phyloP scores from a whole-genome alignment of 352 stramenopile genomes.

The Pythium phragmiticola region DNA sequence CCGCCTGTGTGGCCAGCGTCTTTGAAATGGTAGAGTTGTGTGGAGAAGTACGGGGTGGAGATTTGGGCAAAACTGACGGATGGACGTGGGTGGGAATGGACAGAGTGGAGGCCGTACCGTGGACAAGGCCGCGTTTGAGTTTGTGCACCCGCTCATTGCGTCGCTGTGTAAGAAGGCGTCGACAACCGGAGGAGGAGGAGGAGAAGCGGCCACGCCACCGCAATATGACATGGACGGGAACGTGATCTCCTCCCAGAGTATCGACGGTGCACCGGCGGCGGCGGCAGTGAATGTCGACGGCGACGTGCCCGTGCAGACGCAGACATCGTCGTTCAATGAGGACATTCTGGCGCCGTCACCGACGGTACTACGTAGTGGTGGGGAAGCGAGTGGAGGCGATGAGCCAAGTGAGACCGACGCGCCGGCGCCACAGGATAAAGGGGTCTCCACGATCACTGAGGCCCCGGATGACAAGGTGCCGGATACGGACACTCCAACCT shows the following conservation, averaged over 20 bases:
- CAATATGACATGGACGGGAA: constrained; percentile 2
- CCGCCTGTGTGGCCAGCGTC: constrained; percentile 16
- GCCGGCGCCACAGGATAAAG: too few relatives aligned
- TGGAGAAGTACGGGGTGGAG: not conserved
- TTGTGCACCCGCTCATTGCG: constrained; percentile 22
- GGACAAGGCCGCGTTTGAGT: constrained; percentile 18
- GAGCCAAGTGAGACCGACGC: not conserved
- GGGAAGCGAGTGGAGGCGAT: not conserved
- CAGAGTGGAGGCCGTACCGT: constrained; percentile 14
- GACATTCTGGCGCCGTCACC: not conserved
- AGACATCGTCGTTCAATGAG: not conserved
- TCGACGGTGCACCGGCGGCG: not conserved
- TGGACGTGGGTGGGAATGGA: not conserved
- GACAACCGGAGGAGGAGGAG: not conserved
- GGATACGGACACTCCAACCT: too few relatives aligned
- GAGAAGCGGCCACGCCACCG: not conserved
- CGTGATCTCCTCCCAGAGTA: not conserved
- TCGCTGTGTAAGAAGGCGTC: constrained; percentile 20
- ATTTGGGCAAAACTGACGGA: not conserved
- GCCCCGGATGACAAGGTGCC: too few relatives aligned
- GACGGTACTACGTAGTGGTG: not conserved
- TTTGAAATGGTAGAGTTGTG: constrained; percentile 12
- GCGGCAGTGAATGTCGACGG: not conserved
- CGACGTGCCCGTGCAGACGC: not conserved
- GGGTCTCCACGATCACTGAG: too few relatives aligned